Percentiles rank a stretch among this genome's conserved stretches.
These are phyloP conservation scores for Hanseniaspora mollemarum DNA, from an alignment of 805 yeast genomes.

Conservation along the genomic window DNA sequence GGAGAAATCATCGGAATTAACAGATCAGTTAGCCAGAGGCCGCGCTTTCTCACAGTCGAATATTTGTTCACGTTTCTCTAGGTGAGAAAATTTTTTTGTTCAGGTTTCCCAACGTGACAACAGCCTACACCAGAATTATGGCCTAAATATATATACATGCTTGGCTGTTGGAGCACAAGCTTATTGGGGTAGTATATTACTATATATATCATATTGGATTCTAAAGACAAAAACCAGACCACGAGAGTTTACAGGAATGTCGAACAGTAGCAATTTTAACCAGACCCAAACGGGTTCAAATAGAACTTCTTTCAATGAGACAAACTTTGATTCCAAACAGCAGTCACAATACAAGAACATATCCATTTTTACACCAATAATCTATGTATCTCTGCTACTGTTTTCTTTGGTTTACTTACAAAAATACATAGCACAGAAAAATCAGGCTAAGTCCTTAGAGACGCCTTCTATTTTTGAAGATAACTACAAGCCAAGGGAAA, in stretches of 20 bases:
- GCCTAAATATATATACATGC: too few species aligned
- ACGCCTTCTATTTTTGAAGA: conserved; percentile 55
- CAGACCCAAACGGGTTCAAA: conserved; percentile 17
- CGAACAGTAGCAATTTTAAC: not conserved
- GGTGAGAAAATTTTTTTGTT: too few species aligned
- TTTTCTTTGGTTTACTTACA: conserved; percentile 9
- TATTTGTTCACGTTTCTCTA: too few species aligned
- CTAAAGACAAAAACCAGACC: too few species aligned
- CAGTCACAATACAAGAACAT: conserved; percentile 6
- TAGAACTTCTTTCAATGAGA: conserved; percentile 15
- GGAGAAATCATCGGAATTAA: too few species aligned
- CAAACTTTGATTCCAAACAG: conserved; percentile 15
- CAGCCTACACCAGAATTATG: too few species aligned
- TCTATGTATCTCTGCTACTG: conserved; percentile 8
- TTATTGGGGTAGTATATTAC: too few species aligned
- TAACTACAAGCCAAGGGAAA: conserved; percentile 46
- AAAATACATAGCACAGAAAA: conserved; percentile 6
- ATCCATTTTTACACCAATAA: conserved; percentile 11
- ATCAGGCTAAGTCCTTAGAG: conserved; percentile 11
- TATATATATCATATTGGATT: too few species aligned
- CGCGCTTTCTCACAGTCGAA: too few species aligned
- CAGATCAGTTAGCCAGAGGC: too few species aligned
- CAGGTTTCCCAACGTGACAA: too few species aligned
- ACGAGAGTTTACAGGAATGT: not conserved
- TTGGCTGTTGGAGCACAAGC: too few species aligned